Evolutionary conservation across 495 filamentous ascomycete species (phyloP).

Genomic region (Pseudomonodictys pantanalensis): DNA sequence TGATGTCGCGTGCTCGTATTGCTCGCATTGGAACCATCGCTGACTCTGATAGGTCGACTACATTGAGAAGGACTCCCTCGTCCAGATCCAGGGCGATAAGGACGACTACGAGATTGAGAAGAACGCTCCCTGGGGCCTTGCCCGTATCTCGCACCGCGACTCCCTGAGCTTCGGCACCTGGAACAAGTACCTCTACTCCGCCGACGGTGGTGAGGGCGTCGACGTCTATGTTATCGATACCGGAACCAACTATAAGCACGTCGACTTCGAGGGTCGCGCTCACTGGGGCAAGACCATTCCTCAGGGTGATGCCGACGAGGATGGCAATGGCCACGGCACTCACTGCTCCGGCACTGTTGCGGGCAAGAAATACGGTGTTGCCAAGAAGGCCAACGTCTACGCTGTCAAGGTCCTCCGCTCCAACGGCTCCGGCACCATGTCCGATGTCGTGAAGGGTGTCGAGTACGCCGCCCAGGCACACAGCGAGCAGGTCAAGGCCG

Average conservation of each 20-base stretch:
- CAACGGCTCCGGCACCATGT: conserved; percentile 97
- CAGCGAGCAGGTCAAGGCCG: conserved; percentile 65
- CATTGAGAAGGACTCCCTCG: conserved; percentile 89
- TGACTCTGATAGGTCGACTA: conserved; percentile 74
- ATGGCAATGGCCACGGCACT: conserved; percentile 98
- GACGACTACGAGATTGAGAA: conserved; percentile 64
- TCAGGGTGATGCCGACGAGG: conserved; percentile 72
- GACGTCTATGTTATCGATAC: conserved; percentile 99
- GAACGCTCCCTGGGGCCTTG: conserved; percentile 95
- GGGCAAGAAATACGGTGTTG: conserved; percentile 98
- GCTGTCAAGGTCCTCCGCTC: conserved; percentile 98
- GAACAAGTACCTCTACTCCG: conserved; percentile 96
- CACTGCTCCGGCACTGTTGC: conserved; percentile 98
- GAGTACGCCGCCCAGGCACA: conserved; percentile 88
- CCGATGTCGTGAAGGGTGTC: conserved; percentile 96
- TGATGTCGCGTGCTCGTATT: conserved; percentile 22
- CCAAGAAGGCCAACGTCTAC: conserved; percentile 95
- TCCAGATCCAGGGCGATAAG: conserved; percentile 65
- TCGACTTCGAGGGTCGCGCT: conserved; percentile 95
- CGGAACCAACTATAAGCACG: conserved; percentile 87
- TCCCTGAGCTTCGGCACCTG: conserved; percentile 82
- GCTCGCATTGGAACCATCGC: too few species aligned
- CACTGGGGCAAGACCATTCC: conserved; percentile 97
- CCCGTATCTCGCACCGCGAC: conserved; percentile 93
- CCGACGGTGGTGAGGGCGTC: conserved; percentile 92